Evolutionary conservation across 208 protist genomes (phyloP).

Genomic region (Acanthamoeba quina): DNA sequence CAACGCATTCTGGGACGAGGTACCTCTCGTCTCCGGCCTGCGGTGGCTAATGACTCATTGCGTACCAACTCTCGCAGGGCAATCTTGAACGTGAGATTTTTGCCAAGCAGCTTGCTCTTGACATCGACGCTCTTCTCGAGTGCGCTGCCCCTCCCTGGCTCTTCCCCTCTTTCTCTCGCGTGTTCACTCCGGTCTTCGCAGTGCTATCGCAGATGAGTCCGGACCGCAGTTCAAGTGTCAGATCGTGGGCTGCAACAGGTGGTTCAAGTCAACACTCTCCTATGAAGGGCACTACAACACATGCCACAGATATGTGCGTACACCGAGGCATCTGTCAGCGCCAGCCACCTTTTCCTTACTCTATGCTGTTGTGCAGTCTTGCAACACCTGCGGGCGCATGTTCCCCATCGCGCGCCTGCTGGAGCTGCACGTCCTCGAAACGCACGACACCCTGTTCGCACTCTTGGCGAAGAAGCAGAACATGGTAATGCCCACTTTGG

Average conservation of each 20-base stretch:
- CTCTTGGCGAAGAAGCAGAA: constrained; percentile 40
- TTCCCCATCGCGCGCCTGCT: constrained; percentile 50
- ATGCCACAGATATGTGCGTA: constrained; percentile 41
- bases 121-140: constrained; percentile 12
- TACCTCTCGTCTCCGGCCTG: not conserved
- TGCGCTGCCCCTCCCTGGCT: no score
- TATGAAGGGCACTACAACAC: constrained; percentile 60
- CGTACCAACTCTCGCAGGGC: not conserved
- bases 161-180: not conserved
- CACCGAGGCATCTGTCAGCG: not conserved
- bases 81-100: constrained; percentile 31
- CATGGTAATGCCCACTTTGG: not conserved
- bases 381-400: constrained; percentile 23
- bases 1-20: constrained; percentile 51
- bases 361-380: not conserved
- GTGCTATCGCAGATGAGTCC: not conserved
- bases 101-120: constrained; percentile 5
- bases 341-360: not conserved
- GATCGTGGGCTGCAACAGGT: constrained; percentile 25
- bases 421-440: constrained; percentile 49
- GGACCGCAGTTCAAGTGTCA: constrained; percentile 26
- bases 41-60: not conserved
- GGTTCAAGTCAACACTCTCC: not conserved
- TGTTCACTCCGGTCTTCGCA: not conserved
- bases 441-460: constrained; percentile 42